These are phyloP conservation scores for Volvox carteri DNA, from an alignment of 163 green algal species.

Conservation along the genomic window DNA sequence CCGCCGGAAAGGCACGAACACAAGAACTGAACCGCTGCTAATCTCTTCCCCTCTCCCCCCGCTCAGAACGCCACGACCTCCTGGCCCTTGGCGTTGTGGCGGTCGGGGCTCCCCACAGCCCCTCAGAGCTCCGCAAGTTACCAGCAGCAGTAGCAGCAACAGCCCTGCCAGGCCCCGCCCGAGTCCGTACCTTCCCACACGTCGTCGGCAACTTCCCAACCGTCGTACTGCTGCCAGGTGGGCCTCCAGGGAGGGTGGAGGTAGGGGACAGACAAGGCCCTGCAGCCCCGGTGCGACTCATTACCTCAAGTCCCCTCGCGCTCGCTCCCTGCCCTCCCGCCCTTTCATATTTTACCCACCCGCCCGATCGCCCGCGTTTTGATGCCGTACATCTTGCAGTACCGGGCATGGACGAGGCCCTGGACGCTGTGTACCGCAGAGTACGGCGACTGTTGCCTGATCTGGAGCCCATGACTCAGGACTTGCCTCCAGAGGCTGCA, in stretches of 20 bases:
- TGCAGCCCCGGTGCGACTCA: background rate
- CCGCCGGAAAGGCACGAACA: no score
- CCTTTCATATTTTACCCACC: background rate
- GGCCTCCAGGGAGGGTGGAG: no score
- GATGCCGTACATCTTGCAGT: conserved; percentile 3
- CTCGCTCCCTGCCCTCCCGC: background rate
- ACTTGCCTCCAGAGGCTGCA: background rate
- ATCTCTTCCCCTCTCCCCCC: no score
- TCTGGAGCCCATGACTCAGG: conserved; percentile 27
- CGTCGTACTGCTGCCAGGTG: conserved; percentile 48
- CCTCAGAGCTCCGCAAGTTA: no score
- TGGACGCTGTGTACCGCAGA: conserved; percentile 47
- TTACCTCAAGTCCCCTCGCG: background rate
- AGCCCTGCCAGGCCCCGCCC: background rate
- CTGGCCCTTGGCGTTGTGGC: background rate
- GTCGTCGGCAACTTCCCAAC: conserved; percentile 53
- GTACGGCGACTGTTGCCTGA: conserved; percentile 38
- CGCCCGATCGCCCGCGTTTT: background rate
- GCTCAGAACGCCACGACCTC: background rate
- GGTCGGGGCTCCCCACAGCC: no score
- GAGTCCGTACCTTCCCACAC: conserved; percentile 38
- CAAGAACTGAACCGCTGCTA: no score
- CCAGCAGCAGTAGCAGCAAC: no score
- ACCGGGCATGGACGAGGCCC: background rate
- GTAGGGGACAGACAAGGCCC: no score